Base-by-base conservation (phyloP, 179 eudicot species). In the Spinacia oleracea region DNA sequence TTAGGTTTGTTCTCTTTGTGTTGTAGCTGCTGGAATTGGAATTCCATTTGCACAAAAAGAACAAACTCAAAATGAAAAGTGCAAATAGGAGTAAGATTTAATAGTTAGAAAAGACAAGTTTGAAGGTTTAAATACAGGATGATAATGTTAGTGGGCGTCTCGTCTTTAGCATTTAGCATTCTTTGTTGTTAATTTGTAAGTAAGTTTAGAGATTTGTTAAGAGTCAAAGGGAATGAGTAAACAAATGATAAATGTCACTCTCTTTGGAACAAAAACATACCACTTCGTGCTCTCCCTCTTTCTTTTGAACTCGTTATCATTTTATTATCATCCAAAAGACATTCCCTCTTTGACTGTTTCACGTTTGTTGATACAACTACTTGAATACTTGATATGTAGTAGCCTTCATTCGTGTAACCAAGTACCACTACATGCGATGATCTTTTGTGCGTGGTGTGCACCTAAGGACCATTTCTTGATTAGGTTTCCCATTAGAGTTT, bases 1-100 rank as follows among this genome's bases (percentile, higher is more conserved):
- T 75, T 88, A 79, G 82, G 72, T 73, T 80, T 85, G 56, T 38
- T 80, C 20, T 34, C 55, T 56, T 66, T 35, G 10, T 55, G 21
- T 8, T 38, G 66, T 55, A 66, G 45, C 34, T 80, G 86, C 67
- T 75, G 86, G 80, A 88, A 87, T 31, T 86, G 81, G 25, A 85
- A 84, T 78, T 90, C 93, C 94, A 88, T 86, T 76, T 51, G 38
- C n/a, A 70, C 3, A 65, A 25, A 20, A 31, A 9, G 29, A 15
- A 1, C 25, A 43, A 29, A 2, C 20, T 75, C 7, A 16, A 45
- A 25, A 9, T 43, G 31, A 21, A 11, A 50, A 35, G 11, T 34
- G 74, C 56, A n/a, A 35, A 58, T 40, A 40, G 7, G 35, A n/a
- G 9, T 34, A 18, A 2, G 25, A 27, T n/a, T 70, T 70, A 32